Evolutionary conservation across 495 filamentous ascomycete species (phyloP), one percentile per base, ranked within the genome.

Genomic region (Hypoxylon subgilvum): DNA sequence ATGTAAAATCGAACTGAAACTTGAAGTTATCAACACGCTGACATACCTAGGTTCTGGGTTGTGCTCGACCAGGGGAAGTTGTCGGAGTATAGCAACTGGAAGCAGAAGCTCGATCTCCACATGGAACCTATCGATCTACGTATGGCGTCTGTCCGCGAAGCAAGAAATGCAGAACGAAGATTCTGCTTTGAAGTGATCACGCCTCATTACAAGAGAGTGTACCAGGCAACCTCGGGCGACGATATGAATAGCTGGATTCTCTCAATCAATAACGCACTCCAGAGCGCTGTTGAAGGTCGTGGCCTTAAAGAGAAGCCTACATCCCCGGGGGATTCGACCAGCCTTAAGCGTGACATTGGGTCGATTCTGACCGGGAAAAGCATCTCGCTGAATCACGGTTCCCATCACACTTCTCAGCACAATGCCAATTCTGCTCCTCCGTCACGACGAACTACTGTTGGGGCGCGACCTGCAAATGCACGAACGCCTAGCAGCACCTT

Each of bases 181-280:
- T 99, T 99, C 74, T 97, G 93, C 71, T 99, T 97, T 67, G 94
- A 99, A 75, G 89, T 97, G 25, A 97, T 99, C 39, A 99, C 94
- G 1, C 94, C 94, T 21, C 89, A 96, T 19, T 99, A 85, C 74
- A 97, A 94, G 65, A 88, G 94, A 42, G 92, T 97, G 17, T 99
- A 97, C 65, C 94, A 99, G 73, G 95, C 94, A 57, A 95, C 93
- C 14, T 96, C 92, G 0, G 95, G 96, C 71, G 94, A 97, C 21
- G 94, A 99, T 65, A 96, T 97, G 93, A 89, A 85, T 61, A 92
- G 82, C 66, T 99, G 94, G 94, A 97, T 99, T 61, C 82, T 86
- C 14, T 89, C 94, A 23, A 93, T 99, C 73, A 97, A 97, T 70
- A 99, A 97, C 69, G 94, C 94, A 13, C 78, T 97, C 23, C 94